Evolutionary conservation across 495 filamentous ascomycete species (phyloP).

Genomic region (Paragyromitra xinjiangensis): DNA sequence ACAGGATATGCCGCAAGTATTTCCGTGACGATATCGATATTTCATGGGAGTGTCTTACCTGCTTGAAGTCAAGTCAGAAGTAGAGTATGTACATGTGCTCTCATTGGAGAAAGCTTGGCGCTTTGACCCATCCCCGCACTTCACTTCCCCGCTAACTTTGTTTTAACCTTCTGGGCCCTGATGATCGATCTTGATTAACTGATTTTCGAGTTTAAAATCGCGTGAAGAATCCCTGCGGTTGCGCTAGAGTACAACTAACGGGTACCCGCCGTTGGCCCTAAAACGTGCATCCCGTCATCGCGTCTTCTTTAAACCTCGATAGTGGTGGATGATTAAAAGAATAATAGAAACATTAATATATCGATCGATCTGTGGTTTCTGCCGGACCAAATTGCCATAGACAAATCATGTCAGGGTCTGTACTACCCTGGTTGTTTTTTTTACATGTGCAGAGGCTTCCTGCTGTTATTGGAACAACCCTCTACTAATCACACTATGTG

Average conservation of each 20-base stretch:
- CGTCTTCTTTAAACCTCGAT: neutral
- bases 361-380: conserved; percentile 12
- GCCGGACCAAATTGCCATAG: neutral
- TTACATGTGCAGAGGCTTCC: neutral
- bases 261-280: no score
- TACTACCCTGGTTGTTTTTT: neutral
- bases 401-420: neutral
- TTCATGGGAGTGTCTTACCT: neutral
- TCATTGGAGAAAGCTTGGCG: neutral
- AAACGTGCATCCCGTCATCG: no score
- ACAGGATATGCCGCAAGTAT: neutral
- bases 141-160: neutral
- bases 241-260: no score
- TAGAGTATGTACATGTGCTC: neutral
- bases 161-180: conserved; percentile 3
- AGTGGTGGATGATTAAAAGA: neutral
- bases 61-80: neutral
- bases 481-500: neutral
- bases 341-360: neutral
- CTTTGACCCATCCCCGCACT: neutral
- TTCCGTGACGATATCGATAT: neutral
- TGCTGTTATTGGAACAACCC: neutral
- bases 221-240: no score
- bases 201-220: neutral
- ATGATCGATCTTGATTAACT: neutral